Evolutionary conservation across 768 basidiomycete species (phyloP).

Genomic region (Leucogyrophana mollusca): DNA sequence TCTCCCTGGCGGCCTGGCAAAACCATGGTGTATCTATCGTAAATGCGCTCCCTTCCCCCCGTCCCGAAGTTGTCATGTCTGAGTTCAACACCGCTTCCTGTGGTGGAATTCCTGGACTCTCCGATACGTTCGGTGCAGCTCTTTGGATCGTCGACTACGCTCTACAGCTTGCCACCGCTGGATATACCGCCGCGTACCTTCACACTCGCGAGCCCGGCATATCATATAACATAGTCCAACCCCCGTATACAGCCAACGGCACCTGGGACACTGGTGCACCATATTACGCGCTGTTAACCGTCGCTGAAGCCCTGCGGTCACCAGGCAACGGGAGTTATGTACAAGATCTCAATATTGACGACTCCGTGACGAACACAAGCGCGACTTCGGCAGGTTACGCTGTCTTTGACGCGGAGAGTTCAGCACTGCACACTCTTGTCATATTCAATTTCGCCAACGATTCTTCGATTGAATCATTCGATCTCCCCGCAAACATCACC

Average conservation of each 20-base stretch:
- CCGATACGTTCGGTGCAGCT: slow-evolving; percentile 56
- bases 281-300: slow-evolving; percentile 48
- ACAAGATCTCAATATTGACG: slow-evolving; percentile 42
- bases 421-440: slow-evolving; percentile 37
- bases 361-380: slow-evolving; percentile 34
- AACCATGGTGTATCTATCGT: slow-evolving; percentile 46
- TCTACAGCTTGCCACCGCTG: slow-evolving; percentile 48
- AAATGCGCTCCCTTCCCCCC: slow-evolving; percentile 50
- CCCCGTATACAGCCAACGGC: slow-evolving; percentile 37
- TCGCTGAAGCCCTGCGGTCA: slow-evolving; percentile 43
- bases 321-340: slow-evolving; percentile 40
- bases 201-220: slow-evolving; percentile 55
- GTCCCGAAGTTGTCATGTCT: slow-evolving; percentile 47
- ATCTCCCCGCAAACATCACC: slow-evolving; percentile 34
- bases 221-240: slow-evolving; percentile 49
- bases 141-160: slow-evolving; percentile 56
- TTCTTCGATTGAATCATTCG: slow-evolving; percentile 34
- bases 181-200: slow-evolving; percentile 48
- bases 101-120: slow-evolving; percentile 47
- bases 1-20: slow-evolving; percentile 53
- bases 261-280: slow-evolving; percentile 49
- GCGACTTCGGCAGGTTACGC: slow-evolving; percentile 54
- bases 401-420: slow-evolving; percentile 51
- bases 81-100: slow-evolving; percentile 58
- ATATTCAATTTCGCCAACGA: slow-evolving; percentile 53